Percentiles rank a stretch among this genome's conserved stretches.
phyloP scores from a whole-genome alignment of 116 monocot species.

The Papilionanthe hybrid region DNA sequence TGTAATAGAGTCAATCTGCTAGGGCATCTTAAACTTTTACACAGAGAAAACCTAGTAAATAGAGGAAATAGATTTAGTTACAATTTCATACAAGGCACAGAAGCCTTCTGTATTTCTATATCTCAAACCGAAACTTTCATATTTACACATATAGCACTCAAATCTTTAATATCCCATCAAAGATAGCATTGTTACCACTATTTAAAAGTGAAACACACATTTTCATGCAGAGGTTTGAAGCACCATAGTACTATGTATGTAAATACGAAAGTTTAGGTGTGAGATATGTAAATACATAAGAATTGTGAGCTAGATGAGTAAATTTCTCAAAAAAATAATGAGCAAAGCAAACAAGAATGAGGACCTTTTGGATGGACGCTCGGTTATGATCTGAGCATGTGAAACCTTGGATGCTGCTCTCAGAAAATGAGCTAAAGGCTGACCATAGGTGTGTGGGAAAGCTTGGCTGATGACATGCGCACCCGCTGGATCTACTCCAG shows the following conservation, averaged over 20 bases:
- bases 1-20: not conserved
- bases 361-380: slow-evolving; percentile 63
- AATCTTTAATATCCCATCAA: no score
- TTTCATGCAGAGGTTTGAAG: no score
- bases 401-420: slow-evolving; percentile 49
- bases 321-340: not conserved
- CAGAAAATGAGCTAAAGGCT: slow-evolving; percentile 84
- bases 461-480: slow-evolving; percentile 66
- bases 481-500: slow-evolving; percentile 62
- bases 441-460: slow-evolving; percentile 87
- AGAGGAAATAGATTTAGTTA: not conserved
- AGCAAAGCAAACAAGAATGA: slow-evolving; percentile 4
- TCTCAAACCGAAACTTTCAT: no score
- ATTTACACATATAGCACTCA: no score
- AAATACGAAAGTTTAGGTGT: no score
- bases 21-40: not conserved
- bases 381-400: slow-evolving; percentile 66
- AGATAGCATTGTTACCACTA: no score
- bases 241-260: no score
- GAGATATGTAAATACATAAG: no score
- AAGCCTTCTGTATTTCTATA: no score
- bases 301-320: not conserved
- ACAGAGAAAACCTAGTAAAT: not conserved
- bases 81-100: not conserved
- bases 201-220: no score